Base-by-base conservation (phyloP, 108 stramenopile genomes). In the Aurantiochytrium sp. region DNA sequence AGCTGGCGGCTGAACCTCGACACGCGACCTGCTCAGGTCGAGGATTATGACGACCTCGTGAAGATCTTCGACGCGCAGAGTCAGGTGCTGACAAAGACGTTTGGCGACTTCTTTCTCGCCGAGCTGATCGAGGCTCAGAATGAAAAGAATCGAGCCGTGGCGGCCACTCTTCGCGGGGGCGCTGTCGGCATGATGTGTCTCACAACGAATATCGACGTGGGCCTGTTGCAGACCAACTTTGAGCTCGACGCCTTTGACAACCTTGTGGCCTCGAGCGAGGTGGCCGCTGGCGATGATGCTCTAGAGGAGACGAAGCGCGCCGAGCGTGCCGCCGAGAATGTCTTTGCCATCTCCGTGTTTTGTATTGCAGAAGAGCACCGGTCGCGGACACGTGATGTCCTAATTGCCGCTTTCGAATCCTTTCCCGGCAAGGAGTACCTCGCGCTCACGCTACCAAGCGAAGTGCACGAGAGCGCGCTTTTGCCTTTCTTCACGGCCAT, bases 1-100 rank as follows among this genome's bases (percentile, higher is more conserved):
- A 48, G 42, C 42, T 81, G 45, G 39, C 8, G 73, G 19, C 73
- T 48, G 73, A 48, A 41, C 45, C 73, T 94, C 27, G 39, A 53
- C 41, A 90, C 93, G 19, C 68, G 93, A 4, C 41, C 19, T 37
- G 94, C 94, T 12, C 81, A 90, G 48, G 91, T 94, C 15, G 94
- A 94, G 90, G 94, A 94, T 54, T 87, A 92, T 87, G 94, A 94
- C 69, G 94, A 94, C 88, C 88, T 94, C 19, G 50, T 92, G 45
- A 93, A 93, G 15, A 91, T 94, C 24, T 92, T 94, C 41, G 91
- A 93, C 41, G 53, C 52, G 27, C 90, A 91, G 86, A 86, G 86
- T 31, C 91, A 93, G 52, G 86, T 91, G 10, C 90, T 93, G 17
- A 54, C 89, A 21, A 69, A 73, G 41, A 65, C 85, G 34, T 93